Percentiles rank a stretch among this genome's conserved stretches.
Evolutionary conservation across 441 rosid species (phyloP).

Genomic region (Kokia cookei): DNA sequence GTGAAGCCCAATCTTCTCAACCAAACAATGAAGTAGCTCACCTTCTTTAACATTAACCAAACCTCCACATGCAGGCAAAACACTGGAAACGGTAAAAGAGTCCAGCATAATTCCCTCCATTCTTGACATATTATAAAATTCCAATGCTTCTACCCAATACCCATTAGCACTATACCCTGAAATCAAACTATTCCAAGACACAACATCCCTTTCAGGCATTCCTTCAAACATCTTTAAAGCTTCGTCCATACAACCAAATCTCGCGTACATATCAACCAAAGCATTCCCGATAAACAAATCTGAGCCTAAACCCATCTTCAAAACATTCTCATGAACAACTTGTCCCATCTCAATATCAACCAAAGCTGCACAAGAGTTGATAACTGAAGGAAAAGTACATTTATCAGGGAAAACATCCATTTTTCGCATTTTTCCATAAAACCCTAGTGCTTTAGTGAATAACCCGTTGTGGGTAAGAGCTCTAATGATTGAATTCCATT

Average conservation of each 20-base stretch:
- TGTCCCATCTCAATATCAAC: conserved; percentile 26
- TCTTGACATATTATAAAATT: conserved; percentile 24
- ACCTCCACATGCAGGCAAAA: conserved; percentile 54
- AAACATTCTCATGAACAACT: conserved; percentile 27
- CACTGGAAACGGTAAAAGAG: conserved; percentile 48
- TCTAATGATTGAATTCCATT: conserved; percentile 66
- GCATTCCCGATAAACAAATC: conserved; percentile 60
- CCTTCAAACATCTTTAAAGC: conserved; percentile 47
- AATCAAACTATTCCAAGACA: conserved; percentile 62
- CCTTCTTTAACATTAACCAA: conserved; percentile 36
- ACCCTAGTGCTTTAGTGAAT: conserved; percentile 37
- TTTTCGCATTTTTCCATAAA: conserved; percentile 35
- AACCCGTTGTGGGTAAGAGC: conserved; percentile 43
- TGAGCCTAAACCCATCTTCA: conserved; percentile 33
- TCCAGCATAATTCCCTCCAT: conserved; percentile 34
- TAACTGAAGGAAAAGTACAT: conserved; percentile 53
- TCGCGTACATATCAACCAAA: conserved; percentile 48
- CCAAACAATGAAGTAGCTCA: conserved; percentile 40
- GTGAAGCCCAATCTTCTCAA: conserved; percentile 39
- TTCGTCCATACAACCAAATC: conserved; percentile 34
- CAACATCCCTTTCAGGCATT: conserved; percentile 44
- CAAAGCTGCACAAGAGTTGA: conserved; percentile 52
- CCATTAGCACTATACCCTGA: conserved; percentile 53
- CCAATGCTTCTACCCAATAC: conserved; percentile 39
- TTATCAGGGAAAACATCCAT: conserved; percentile 37